These are phyloP conservation scores for Blepharisma stoltei DNA, from an alignment of 73 alveolate genomes.

Conservation along the genomic window DNA sequence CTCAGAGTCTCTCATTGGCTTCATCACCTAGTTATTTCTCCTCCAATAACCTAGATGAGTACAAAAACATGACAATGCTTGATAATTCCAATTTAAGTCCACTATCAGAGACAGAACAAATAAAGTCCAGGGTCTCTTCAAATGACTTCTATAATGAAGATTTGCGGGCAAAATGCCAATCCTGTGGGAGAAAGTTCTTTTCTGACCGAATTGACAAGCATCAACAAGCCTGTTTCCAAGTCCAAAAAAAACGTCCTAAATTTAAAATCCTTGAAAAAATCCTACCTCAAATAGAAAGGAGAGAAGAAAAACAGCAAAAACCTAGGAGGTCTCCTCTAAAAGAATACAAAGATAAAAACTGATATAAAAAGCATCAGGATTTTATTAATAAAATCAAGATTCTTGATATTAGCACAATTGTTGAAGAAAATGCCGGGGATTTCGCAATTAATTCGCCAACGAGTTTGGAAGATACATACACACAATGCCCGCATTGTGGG, in stretches of 20 bases:
- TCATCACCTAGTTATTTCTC: no score
- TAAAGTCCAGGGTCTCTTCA: no score
- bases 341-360: conserved; percentile 32
- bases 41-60: no score
- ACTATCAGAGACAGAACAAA: no score
- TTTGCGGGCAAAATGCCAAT: not conserved
- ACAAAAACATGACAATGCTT: no score
- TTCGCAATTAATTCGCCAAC: conserved; percentile 8
- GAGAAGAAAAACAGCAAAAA: not conserved
- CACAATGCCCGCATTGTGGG: conserved; percentile 46
- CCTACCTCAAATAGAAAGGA: not conserved
- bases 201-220: conserved; percentile 5
- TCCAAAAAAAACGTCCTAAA: not conserved
- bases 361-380: conserved; percentile 69
- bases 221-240: not conserved
- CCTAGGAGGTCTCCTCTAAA: not conserved
- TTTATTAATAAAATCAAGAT: conserved; percentile 51
- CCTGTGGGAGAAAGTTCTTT: conserved; percentile 26
- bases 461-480: conserved; percentile 24
- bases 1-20: no score
- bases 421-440: conserved; percentile 77
- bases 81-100: no score
- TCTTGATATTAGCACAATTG: conserved; percentile 52
- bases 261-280: conserved; percentile 3
- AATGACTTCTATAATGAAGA: conserved; percentile 11